A percentile compares a stretch with the other conserved stretches of the same genome.
These are phyloP conservation scores for Tuber magnatum DNA, from an alignment of 495 filamentous ascomycete species.

Conservation along the genomic window DNA sequence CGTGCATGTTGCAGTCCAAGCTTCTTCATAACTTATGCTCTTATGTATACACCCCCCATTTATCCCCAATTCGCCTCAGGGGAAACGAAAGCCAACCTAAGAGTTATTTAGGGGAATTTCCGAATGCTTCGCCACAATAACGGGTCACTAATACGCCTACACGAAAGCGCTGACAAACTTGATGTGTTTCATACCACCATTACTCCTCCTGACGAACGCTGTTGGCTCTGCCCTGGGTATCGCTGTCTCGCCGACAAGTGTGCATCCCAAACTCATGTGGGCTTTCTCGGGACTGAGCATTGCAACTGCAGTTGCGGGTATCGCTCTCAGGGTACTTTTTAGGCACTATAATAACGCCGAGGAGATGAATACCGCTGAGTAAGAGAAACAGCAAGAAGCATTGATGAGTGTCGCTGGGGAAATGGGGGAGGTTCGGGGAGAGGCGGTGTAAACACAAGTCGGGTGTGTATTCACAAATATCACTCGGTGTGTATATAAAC, in stretches of 20 bases:
- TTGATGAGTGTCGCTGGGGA: background rate
- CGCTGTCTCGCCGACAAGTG: constrained; percentile 54
- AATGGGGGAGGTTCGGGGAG: background rate
- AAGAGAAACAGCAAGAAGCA: background rate
- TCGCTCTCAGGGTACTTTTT: constrained; percentile 35
- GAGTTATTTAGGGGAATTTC: constrained; percentile 50
- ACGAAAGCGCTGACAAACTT: constrained; percentile 61
- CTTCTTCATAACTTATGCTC: constrained; percentile 53
- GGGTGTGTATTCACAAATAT: background rate
- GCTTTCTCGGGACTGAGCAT: constrained; percentile 44
- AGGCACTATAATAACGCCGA: constrained; percentile 22
- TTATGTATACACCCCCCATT: constrained; percentile 44
- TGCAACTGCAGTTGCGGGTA: constrained; percentile 22
- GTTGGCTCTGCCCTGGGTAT: constrained; percentile 55
- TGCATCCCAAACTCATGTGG: constrained; percentile 54
- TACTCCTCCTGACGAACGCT: constrained; percentile 57
- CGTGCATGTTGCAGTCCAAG: constrained; percentile 41
- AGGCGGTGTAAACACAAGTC: background rate
- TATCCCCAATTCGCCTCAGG: background rate
- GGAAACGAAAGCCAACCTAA: background rate
- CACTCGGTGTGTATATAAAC: background rate
- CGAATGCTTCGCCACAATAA: constrained; percentile 63
- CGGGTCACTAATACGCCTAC: constrained; percentile 65
- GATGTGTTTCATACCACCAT: constrained; percentile 59
- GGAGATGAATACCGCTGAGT: constrained; percentile 23